A percentile compares a stretch with the other conserved stretches of the same genome.
These are phyloP conservation scores for Teunomyces funiuensis DNA, from an alignment of 805 yeast genomes.

Conservation along the genomic window DNA sequence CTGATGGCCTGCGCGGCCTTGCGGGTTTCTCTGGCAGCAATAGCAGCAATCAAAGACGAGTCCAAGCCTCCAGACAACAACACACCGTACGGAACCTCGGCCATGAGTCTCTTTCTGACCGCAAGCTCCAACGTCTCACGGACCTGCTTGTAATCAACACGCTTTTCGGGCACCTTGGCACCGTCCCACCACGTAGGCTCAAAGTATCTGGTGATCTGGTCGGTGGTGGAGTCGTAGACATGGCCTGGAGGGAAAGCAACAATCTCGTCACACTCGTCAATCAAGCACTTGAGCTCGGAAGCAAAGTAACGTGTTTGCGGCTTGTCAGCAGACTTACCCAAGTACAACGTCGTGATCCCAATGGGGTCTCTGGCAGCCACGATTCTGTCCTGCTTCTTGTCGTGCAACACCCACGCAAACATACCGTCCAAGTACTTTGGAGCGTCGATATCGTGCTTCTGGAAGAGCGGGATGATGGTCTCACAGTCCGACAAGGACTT, in stretches of 20 bases:
- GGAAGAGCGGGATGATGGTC: slow-evolving; percentile 89
- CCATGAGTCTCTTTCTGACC: slow-evolving; percentile 98
- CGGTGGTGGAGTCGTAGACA: slow-evolving; percentile 89
- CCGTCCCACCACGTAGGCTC: slow-evolving; percentile 95
- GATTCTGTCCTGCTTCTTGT: slow-evolving; percentile 78
- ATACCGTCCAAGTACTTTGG: slow-evolving; percentile 95
- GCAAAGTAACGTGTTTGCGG: slow-evolving; percentile 88
- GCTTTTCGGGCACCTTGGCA: slow-evolving; percentile 66
- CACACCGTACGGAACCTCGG: slow-evolving; percentile 99
- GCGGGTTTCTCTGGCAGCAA: slow-evolving; percentile 94
- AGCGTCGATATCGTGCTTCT: slow-evolving; percentile 84
- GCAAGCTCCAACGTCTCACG: slow-evolving; percentile 87
- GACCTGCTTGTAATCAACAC: slow-evolving; percentile 68
- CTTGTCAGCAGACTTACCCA: slow-evolving; percentile 73
- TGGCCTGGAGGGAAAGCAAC: slow-evolving; percentile 98
- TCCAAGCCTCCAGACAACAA: slow-evolving; percentile 96
- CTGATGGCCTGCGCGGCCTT: slow-evolving; percentile 48
- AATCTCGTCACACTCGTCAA: slow-evolving; percentile 92
- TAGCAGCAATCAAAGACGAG: slow-evolving; percentile 92
- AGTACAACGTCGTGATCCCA: slow-evolving; percentile 93
- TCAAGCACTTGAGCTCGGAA: slow-evolving; percentile 89
- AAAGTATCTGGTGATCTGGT: slow-evolving; percentile 82
- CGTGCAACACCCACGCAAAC: slow-evolving; percentile 95
- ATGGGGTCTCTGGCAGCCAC: slow-evolving; percentile 98
- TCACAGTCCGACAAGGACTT: slow-evolving; percentile 94